Evolutionary conservation across 2,329 filamentous ascomycete species (phyloP).

Genomic region (Colletotrichum melonis): DNA sequence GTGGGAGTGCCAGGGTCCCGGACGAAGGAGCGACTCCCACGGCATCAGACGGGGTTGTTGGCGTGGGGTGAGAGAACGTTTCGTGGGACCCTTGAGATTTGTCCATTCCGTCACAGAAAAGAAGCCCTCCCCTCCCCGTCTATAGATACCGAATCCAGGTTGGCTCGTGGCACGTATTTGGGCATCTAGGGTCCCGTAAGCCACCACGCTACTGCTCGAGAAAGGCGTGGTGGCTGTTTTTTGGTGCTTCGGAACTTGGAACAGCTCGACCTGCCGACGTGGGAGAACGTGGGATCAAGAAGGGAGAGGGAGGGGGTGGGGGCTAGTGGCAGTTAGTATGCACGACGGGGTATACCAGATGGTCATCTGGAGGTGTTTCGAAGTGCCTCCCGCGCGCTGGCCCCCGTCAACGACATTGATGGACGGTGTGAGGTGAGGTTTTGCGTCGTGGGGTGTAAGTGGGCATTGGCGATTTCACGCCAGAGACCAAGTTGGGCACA

Average conservation of each 20-base stretch:
- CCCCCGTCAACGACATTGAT: not conserved
- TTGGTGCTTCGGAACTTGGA: not conserved
- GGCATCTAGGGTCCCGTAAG: not conserved
- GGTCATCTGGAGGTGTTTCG: constrained; percentile 26
- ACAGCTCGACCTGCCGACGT: constrained; percentile 20
- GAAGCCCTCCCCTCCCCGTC: not conserved
- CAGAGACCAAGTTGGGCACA: not conserved
- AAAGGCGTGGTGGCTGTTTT: not conserved
- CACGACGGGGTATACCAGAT: not conserved
- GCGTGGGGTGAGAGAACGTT: constrained; percentile 13
- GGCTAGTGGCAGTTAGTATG: constrained; percentile 10
- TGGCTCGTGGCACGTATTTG: not conserved
- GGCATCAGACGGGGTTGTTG: not conserved
- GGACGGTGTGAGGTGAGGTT: not conserved
- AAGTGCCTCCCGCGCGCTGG: not conserved
- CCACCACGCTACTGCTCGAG: too few species aligned
- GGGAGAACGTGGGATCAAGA: constrained; percentile 5
- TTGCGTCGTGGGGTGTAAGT: constrained; percentile 12
- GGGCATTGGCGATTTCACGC: not conserved
- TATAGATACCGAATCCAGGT: not conserved
- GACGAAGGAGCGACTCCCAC: not conserved
- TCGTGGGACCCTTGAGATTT: not conserved
- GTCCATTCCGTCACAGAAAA: not conserved
- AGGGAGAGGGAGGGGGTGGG: not conserved
- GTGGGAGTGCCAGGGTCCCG: not conserved